Base-by-base conservation (phyloP, 805 yeast genomes). In the Hanseniaspora meyeri region DNA sequence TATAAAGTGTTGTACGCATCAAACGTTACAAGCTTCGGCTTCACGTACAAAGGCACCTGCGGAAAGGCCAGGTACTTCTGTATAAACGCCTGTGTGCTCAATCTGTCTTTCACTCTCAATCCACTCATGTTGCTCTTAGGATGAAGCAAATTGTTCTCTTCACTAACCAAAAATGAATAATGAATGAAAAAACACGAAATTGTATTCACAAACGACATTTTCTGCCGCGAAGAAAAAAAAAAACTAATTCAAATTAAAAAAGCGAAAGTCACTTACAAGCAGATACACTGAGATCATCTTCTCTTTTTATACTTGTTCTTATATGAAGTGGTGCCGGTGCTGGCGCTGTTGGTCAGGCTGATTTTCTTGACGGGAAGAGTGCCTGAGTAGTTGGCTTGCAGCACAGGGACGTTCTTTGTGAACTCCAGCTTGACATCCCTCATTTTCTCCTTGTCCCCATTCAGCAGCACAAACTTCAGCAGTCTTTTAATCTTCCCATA, bases 381-480 rank as follows among this genome's bases (percentile, higher is more conserved):
- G 49, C 97, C 97, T 39, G 78, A 71, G 64, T 87, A 89, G 61
- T 83, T 87, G 27, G 82, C 78, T 65, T 81, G 81, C 57, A 85
- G 74, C 0, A 85, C 82, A 0, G 96, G 95, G 49, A 90, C 66
- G 61, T 57, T 76, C 60, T 58, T 76, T 4, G 40, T 37, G 34
- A 45, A n/a, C 4, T 40, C 17, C 10, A 45, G 27, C 14, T 43
- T 36, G n/a, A 51, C 43, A 16, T 20, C 34, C 42, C 31, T 50
- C 12, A 50, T 29, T 24, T 53, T 43, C 12, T 47, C 46, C 5
- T 47, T 47, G n/a, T 60, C 50, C 74, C 48, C 45, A 43, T 57
- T 71, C 53, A 62, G 66, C 51, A 75, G 58, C 55, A 79, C 70
- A 46, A 78, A 73, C 14, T 75, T 70, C 57, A 84, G 62, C 36